Evolutionary conservation across 2,329 filamentous ascomycete genomes (phyloP), one percentile per base, ranked within the genome.

Genomic region (Sclerotinia trifoliorum): DNA sequence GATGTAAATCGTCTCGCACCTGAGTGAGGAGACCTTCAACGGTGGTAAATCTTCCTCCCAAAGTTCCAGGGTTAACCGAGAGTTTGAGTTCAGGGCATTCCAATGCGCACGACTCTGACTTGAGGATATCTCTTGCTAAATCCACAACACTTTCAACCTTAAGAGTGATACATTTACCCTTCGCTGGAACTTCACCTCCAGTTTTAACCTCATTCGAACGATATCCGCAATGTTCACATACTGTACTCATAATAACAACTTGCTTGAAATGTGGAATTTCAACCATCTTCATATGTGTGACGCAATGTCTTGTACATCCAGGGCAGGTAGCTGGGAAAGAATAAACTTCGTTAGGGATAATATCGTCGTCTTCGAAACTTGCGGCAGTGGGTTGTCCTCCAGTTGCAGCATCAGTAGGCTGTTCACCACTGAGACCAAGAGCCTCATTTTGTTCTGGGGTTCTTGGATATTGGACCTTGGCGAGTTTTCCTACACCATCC

Each of bases 231-330:
- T 90, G 85, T 39, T 94, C 90, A 80, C 95, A 99, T 39, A 93
- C 89, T 2, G 94, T 98, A 74, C 90, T 94, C 92, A 97, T 98
- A 75, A 99, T 85, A 52, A 97, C 89, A 3, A 99, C 95, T 77
- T 98, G 92, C 81, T 97, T 96, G 83, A 99, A 99, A 81, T 97
- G 91, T 0, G 95, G 95, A 71, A 99, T 97, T 76, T 96, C 93
- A 68, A 98, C 93, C 90, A 97, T 96, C 83, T 97, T 97, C 93
- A 97, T 97, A 80, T 97, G 94, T 13, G 96, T 96, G 5, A 88
- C 88, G 80, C 94, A 97, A 5, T 88, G 82, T 79, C 91, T 91
- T 76, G 89, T 89, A 83, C 95, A 99, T 70, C 92, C 94, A 0
- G 95, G 95, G 79, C 95, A 99, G 68, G 88, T 91, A 8, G 94